Evolutionary conservation across 345 rosid species (phyloP), one percentile per base, ranked within the genome.

Genomic region (Salix exigua): DNA sequence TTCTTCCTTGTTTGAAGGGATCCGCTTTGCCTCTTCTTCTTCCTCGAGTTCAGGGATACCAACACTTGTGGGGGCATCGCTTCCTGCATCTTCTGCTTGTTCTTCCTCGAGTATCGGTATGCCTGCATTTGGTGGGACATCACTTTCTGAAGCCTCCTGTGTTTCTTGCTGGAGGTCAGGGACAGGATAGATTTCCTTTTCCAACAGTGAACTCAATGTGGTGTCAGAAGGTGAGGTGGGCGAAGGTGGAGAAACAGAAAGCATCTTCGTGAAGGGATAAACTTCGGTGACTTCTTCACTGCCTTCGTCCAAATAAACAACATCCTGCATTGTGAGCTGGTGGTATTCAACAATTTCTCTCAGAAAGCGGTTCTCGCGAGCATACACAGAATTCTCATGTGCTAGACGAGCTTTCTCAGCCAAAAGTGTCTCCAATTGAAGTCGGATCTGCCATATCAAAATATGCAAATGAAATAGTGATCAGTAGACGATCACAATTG

Each of bases 361-460:
- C 77, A 96, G 82, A 82, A 92, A 94, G 10, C 98, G 82, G 77
- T 96, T 96, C 83, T 96, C 99, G 21, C 99, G 84, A 0, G 98
- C 92, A 75, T 86, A 92, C 18, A 90, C 76, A 7, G 96, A 89
- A 71, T 94, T 96, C 77, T 94, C 99, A 42, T 89, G 91, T 0
- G 99, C 99, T 82, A 96, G 79, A 11, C 99, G 92, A 1, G 97
- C 96, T 83, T 96, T 96, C 83, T 96, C 99, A 8, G 97, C 98
- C 75, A 96, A 82, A 19, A 96, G 89, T 17, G 99, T 91, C 83
- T 96, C 99, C n/a, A 96, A 84, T 71, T 96, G 99, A 74, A 92
- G 94, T 60, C 98, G 91, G 76, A 96, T 92, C 99, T 95, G 90
- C 66, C 4, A 70, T 70, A 33, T 31, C 63, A 79, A n/a, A 31